Conservation (phyloP, 1,139 yeast genomes). For the Suhomyces chickasaworum region DNA sequence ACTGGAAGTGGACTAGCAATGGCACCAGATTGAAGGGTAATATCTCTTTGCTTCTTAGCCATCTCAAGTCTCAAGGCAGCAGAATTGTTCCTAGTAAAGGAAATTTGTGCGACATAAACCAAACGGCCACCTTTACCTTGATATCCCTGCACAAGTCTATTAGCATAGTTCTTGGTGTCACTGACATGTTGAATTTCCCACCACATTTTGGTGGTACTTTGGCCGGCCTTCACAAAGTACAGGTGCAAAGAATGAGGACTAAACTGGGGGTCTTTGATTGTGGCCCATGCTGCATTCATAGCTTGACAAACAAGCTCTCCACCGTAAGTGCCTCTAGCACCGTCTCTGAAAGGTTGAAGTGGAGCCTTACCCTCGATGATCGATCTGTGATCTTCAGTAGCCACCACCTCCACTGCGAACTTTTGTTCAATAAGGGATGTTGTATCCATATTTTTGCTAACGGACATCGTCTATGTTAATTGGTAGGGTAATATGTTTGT, state of each 20-base stretch:
- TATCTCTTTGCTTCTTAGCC: slow-evolving; percentile 16
- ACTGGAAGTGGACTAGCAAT: slow-evolving; percentile 26
- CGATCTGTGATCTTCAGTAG: slow-evolving; percentile 12
- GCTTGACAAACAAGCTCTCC: slow-evolving; percentile 44
- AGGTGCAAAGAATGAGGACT: slow-evolving; percentile 45
- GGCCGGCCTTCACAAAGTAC: slow-evolving; percentile 45
- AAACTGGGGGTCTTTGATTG: slow-evolving; percentile 30
- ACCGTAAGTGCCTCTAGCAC: slow-evolving; percentile 43
- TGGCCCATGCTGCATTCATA: slow-evolving; percentile 41
- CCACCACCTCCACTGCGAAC: slow-evolving; percentile 20
- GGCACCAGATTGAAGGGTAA: slow-evolving; percentile 14
- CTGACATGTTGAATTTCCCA: slow-evolving; percentile 38
- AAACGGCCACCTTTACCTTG: slow-evolving; percentile 34
- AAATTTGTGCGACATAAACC: slow-evolving; percentile 36
- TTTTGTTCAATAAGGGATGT: slow-evolving; percentile 28
- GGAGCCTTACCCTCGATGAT: slow-evolving; percentile 38
- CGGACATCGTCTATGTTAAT: slow-evolving; percentile 3
- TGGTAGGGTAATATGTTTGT: not conserved
- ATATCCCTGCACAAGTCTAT: slow-evolving; percentile 38
- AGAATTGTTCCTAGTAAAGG: slow-evolving; percentile 37
- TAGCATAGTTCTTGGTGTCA: slow-evolving; percentile 41
- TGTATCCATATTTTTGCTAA: slow-evolving; percentile 15
- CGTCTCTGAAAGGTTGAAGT: slow-evolving; percentile 34
- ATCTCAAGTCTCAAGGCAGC: slow-evolving; percentile 17
- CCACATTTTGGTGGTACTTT: slow-evolving; percentile 30